Base-by-base conservation (phyloP, 257 asterid species). In the Orobanche coerulescens region DNA sequence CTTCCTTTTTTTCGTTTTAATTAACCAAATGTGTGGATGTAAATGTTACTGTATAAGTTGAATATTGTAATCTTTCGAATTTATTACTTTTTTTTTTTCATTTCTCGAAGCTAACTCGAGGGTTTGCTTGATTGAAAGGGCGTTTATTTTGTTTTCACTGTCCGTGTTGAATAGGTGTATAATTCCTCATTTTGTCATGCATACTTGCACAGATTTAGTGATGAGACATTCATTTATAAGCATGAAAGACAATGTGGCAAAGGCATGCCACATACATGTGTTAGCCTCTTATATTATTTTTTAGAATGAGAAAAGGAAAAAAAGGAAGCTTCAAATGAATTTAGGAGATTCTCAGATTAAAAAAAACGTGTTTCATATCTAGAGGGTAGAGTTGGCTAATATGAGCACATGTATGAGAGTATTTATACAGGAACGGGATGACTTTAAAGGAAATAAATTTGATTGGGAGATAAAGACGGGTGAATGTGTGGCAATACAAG, bases 51-150 rank as follows among this genome's bases (percentile, higher is more conserved):
- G 66, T 16, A n/a, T 18, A 56, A 34, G 31, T 1, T 31, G 24
- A 2, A 13, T 48, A 49, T 63, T 59, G 37, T 20, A n/a, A 49
- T 19, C 24, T 33, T 0, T 49, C 33, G 37, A n/a, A 43, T 49
- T 48, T 33, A 20, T 49, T 31, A 63, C 22, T 15, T 66, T 66
- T 42, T 54, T 33, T 14, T 42, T 54, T 60, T 20, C 37, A 22
- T 54, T 52, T 14, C 23, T 10, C 3, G 66, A 39, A 24, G 53
- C 49, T 39, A 22, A 39, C 26, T 47, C 15, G 57, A 61, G 33
- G 22, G 31, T 8, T 48, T 20, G 19, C 1, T 4, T 40, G 12
- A 20, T 11, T 34, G 44, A 37, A 24, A 31, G 51, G 51, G 8
- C 16, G 12, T 43, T 46, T 40, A 51, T 23, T 22, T 13, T 28